Percentiles rank a stretch among this genome's conserved stretches.
phyloP scores from a whole-genome alignment of 1,284 basidiomycete species.

The Paramarasmius palmivorus region DNA sequence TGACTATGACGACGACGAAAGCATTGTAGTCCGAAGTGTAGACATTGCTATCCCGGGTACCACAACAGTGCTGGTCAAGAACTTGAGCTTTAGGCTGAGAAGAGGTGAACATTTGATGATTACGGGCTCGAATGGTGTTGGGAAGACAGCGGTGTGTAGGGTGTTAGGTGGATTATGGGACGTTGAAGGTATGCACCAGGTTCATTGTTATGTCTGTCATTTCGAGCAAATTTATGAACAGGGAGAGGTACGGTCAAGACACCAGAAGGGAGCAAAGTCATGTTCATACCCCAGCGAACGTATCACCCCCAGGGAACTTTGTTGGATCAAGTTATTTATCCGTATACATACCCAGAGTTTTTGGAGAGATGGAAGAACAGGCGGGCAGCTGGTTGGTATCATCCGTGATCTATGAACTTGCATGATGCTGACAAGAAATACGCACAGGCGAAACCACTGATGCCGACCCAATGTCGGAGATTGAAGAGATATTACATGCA shows the following conservation, averaged over 20 bases:
- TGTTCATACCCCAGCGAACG: conserved; percentile 91
- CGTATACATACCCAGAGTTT: conserved; percentile 82
- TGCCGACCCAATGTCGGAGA: conserved; percentile 34
- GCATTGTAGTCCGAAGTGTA: conserved; percentile 3
- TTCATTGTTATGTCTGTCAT: neutral
- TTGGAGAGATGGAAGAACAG: conserved; percentile 59
- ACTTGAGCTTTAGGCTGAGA: conserved; percentile 71
- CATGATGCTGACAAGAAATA: too few relatives aligned
- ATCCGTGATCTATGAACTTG: too few relatives aligned
- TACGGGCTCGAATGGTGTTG: conserved; percentile 91
- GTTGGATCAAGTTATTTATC: conserved; percentile 88
- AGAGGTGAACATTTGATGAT: conserved; percentile 92
- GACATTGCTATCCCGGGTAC: neutral
- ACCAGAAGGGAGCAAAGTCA: conserved; percentile 58
- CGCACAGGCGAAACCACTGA: neutral
- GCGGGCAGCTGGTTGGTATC: conserved; percentile 26
- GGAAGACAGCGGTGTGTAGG: conserved; percentile 91
- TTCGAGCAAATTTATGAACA: neutral
- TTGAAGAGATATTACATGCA: conserved; percentile 71
- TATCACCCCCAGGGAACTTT: conserved; percentile 89
- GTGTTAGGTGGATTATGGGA: conserved; percentile 91
- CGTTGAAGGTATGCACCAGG: conserved; percentile 37
- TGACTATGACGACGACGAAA: conserved; percentile 19
- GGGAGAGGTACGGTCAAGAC: conserved; percentile 5
- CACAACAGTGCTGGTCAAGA: conserved; percentile 60